Conservation (phyloP, 2,329 filamentous ascomycete genomes). For the Xylaria sp. region DNA sequence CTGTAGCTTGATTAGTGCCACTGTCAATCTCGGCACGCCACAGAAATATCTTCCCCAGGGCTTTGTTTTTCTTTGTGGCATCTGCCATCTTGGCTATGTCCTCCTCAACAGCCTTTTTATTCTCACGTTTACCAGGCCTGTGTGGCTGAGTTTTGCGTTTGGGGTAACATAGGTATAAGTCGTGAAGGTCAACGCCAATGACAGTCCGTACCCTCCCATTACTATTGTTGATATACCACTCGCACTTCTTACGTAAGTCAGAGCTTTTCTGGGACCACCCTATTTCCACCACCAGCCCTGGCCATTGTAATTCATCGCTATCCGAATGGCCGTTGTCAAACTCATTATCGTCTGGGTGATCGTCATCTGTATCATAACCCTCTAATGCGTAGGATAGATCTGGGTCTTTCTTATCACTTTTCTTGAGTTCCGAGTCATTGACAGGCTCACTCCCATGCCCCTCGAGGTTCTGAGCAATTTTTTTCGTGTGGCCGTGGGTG, state of each 20-base stretch:
- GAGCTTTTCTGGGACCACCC: not conserved
- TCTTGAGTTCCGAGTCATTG: not conserved
- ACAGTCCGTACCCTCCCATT: not conserved
- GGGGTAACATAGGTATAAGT: not conserved
- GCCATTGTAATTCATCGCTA: not conserved
- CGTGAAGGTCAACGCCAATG: not conserved
- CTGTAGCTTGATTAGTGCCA: not conserved
- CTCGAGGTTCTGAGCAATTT: not conserved
- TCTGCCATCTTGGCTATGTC: not conserved
- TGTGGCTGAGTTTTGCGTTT: not conserved
- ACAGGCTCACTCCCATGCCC: not conserved
- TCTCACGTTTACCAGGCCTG: not conserved
- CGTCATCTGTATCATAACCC: too few relatives aligned
- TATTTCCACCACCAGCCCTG: not conserved
- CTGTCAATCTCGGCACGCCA: not conserved
- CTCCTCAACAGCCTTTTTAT: not conserved
- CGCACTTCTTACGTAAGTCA: not conserved
- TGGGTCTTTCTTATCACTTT: not conserved
- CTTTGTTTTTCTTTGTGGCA: not conserved
- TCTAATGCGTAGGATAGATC: not conserved
- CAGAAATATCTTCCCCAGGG: not conserved
- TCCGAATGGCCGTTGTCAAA: too few relatives aligned
- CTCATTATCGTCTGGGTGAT: too few relatives aligned
- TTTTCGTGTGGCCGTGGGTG: not conserved
- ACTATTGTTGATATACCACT: constrained; percentile 3